Percentiles rank a stretch among this genome's conserved stretches.
phyloP scores from a whole-genome alignment of 2,329 filamentous ascomycete species.

The Arachnopeziza araneosa region DNA sequence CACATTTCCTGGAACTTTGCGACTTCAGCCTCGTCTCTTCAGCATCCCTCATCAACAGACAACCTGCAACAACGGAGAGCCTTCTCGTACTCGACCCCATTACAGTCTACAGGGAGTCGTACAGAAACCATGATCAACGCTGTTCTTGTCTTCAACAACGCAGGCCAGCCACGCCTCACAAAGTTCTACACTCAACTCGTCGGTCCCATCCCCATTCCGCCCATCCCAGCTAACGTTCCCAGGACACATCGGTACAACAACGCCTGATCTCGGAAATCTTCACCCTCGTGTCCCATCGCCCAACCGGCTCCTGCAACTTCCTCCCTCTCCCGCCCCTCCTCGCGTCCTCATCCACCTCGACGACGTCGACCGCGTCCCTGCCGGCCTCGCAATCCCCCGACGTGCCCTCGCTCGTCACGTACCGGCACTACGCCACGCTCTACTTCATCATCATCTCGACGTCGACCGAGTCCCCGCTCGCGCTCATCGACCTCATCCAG shows the following conservation, averaged over 20 bases:
- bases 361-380: conserved; percentile 49
- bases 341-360: conserved; percentile 63
- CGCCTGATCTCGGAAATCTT: conserved; percentile 97
- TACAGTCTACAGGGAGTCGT: too few species aligned
- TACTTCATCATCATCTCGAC: conserved; percentile 99
- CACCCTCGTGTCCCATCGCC: conserved; percentile 85
- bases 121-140: conserved; percentile 92
- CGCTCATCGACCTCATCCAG: conserved; percentile 93
- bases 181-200: conserved; percentile 99
- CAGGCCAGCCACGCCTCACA: conserved; percentile 90
- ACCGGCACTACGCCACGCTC: conserved; percentile 95
- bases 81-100: too few species aligned
- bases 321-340: conserved; percentile 70
- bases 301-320: conserved; percentile 94
- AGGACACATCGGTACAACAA: conserved; percentile 98
- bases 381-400: conserved; percentile 52
- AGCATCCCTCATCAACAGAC: neutral
- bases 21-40: neutral
- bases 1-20: conserved; percentile 10
- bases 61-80: neutral
- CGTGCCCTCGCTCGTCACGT: conserved; percentile 90
- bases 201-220: conserved; percentile 23
- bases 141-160: conserved; percentile 97
- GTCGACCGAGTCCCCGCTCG: conserved; percentile 90
- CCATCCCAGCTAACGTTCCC: conserved; percentile 13